Evolutionary conservation across 805 yeast genomes (phyloP).

Genomic region (Candida coleopterorum): DNA sequence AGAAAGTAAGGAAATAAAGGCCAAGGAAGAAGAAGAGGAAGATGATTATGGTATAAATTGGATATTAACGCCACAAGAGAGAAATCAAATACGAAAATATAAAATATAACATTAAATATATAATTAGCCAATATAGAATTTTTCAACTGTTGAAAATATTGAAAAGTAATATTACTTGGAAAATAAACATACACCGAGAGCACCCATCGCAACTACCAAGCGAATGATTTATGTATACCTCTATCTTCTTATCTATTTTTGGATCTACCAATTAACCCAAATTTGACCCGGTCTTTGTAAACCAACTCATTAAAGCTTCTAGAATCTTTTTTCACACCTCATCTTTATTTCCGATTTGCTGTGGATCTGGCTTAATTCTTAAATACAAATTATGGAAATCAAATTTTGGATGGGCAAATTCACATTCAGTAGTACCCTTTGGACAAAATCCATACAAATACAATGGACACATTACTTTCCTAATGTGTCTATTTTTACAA

Average conservation of each 20-base stretch:
- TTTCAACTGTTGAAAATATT: too few species aligned
- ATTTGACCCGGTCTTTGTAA: too few species aligned
- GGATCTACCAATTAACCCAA: too few species aligned
- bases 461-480: slow-evolving; percentile 70
- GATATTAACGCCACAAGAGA: slow-evolving; percentile 75
- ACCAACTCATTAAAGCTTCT: too few species aligned
- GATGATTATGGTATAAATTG: slow-evolving; percentile 43
- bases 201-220: too few species aligned
- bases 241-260: not conserved
- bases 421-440: slow-evolving; percentile 72
- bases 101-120: slow-evolving; percentile 37
- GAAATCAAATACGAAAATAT: slow-evolving; percentile 55
- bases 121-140: not conserved
- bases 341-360: not conserved
- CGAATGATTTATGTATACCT: not conserved
- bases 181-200: too few species aligned
- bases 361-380: slow-evolving; percentile 38
- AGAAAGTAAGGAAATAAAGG: slow-evolving; percentile 22
- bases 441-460: slow-evolving; percentile 93
- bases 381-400: slow-evolving; percentile 40
- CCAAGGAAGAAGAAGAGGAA: slow-evolving; percentile 23
- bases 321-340: too few species aligned
- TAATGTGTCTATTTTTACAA: slow-evolving; percentile 76
- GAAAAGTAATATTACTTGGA: too few species aligned
- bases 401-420: slow-evolving; percentile 78